phyloP scores from a whole-genome alignment of 495 filamentous ascomycete genomes.

The Penicillium verhagenii region DNA sequence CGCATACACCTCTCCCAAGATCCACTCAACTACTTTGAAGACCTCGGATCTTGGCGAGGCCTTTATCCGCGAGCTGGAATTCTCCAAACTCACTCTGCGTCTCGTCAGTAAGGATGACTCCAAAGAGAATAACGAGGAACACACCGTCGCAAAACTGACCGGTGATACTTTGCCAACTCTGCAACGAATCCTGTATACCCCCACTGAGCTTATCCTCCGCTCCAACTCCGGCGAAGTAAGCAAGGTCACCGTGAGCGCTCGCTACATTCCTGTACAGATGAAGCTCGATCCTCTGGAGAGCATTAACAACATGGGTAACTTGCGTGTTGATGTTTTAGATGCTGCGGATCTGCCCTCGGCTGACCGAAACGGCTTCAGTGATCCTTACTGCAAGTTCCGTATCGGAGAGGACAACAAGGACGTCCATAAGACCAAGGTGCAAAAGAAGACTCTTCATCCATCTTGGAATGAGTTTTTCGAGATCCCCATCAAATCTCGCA shows the following conservation, averaged over 20 bases:
- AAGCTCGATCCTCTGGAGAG: constrained; percentile 88
- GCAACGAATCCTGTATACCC: constrained; percentile 85
- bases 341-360: constrained; percentile 84
- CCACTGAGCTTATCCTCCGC: constrained; percentile 74
- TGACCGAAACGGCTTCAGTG: constrained; percentile 93
- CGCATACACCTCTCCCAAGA: constrained; percentile 75
- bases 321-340: constrained; percentile 88
- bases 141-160: constrained; percentile 76
- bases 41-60: constrained; percentile 93
- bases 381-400: constrained; percentile 94
- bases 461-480: constrained; percentile 97
- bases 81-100: constrained; percentile 87
- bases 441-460: constrained; percentile 95
- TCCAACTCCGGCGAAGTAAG: constrained; percentile 72
- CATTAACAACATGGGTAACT: constrained; percentile 96
- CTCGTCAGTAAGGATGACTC: constrained; percentile 72
- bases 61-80: constrained; percentile 93
- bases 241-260: constrained; percentile 84
- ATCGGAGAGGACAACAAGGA: constrained; percentile 80
- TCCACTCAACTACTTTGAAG: constrained; percentile 60
- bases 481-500: constrained; percentile 73
- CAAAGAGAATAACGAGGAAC: constrained; percentile 68
- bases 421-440: constrained; percentile 86
- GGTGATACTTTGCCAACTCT: constrained; percentile 85
- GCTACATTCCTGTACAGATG: constrained; percentile 94